Conservation (phyloP, 2,329 filamentous ascomycete species). For the Biscogniauxia sp. region DNA sequence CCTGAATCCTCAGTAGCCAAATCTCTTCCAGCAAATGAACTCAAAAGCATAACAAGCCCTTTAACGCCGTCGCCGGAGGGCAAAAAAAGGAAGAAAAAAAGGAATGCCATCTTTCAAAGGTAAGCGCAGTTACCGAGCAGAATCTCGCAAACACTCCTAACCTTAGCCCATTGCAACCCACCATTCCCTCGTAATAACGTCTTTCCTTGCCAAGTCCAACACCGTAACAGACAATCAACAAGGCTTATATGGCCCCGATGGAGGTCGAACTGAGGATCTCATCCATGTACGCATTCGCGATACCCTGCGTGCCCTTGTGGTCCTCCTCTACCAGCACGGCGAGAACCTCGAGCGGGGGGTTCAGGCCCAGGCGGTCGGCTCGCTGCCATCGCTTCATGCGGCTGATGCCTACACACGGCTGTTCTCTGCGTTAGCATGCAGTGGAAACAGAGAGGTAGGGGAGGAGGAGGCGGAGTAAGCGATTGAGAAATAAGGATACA, state of each 20-base stretch:
- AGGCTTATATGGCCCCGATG: conserved; percentile 31
- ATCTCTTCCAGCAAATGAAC: neutral
- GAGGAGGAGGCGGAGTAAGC: neutral
- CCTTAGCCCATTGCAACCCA: neutral
- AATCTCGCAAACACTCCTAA: neutral
- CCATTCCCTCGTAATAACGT: conserved; percentile 11
- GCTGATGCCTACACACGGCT: conserved; percentile 86
- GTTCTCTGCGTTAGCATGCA: conserved; percentile 8
- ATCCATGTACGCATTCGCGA: conserved; percentile 74
- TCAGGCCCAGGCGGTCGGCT: conserved; percentile 76
- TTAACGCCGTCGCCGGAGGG: conserved; percentile 15
- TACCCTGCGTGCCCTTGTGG: conserved; percentile 48
- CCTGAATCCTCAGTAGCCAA: neutral
- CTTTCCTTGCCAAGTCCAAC: conserved; percentile 3
- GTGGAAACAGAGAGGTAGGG: conserved; percentile 11
- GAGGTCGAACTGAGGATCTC: conserved; percentile 55
- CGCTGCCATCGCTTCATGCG: conserved; percentile 85
- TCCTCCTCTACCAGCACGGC: conserved; percentile 77
- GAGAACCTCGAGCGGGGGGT: conserved; percentile 86
- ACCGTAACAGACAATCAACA: neutral
- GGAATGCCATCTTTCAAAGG: conserved; percentile 6
- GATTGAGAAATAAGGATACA: neutral
- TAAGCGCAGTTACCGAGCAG: conserved; percentile 5
- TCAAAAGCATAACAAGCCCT: conserved; percentile 2
- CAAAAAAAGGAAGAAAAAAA: neutral